These are phyloP conservation scores for Prinsepia uniflora DNA, from an alignment of 306 rosid species.

Conservation along the genomic window DNA sequence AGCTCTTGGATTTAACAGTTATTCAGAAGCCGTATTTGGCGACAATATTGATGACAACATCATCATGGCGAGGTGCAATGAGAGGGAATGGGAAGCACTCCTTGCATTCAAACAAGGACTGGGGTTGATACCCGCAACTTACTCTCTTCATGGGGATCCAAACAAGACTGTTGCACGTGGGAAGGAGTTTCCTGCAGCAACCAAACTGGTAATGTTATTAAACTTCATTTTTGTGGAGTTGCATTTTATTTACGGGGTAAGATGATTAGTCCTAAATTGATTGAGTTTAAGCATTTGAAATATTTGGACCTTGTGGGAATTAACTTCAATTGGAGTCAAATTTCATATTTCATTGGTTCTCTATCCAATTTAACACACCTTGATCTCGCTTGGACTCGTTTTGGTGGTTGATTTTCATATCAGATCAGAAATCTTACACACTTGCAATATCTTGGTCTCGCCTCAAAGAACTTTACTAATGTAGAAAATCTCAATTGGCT, in stretches of 20 bases:
- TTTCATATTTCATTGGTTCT: slow-evolving; percentile 12
- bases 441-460: neutral
- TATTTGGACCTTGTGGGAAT: neutral
- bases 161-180: neutral
- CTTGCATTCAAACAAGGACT: slow-evolving; percentile 2
- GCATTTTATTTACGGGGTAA: neutral
- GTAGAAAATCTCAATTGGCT: neutral
- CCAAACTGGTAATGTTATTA: neutral
- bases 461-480: fast-evolving
- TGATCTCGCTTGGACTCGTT: neutral
- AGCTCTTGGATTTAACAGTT: too few species aligned
- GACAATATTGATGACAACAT: too few species aligned
- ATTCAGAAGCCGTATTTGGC: too few species aligned
- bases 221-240: neutral
- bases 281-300: slow-evolving; percentile 1
- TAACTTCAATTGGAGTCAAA: neutral
- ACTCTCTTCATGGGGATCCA: neutral
- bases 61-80: neutral
- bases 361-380: slow-evolving; percentile 12
- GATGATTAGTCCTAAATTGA: neutral
- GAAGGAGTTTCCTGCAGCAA: neutral
- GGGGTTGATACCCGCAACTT: fast-evolving
- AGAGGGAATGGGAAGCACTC: neutral
- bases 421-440: neutral
- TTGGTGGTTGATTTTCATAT: neutral